A percentile compares a stretch with the other conserved stretches of the same genome.
Evolutionary conservation across 495 filamentous ascomycete species (phyloP).

Genomic region (Achaetomiella virescens): DNA sequence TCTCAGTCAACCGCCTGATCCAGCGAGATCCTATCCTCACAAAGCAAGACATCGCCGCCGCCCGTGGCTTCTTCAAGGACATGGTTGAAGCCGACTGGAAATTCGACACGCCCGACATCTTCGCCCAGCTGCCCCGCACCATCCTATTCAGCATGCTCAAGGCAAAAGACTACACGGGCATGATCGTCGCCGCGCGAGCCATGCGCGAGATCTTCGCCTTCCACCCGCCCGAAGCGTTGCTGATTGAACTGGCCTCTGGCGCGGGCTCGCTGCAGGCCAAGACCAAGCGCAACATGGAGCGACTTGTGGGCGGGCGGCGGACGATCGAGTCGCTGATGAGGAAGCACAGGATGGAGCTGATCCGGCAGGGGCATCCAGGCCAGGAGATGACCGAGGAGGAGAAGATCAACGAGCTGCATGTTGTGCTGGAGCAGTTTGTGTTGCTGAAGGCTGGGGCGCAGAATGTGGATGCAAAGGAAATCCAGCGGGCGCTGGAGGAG

Average conservation of each 20-base stretch:
- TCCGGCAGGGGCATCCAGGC: conserved; percentile 14
- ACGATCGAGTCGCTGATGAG: conserved; percentile 28
- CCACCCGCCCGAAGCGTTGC: conserved; percentile 35
- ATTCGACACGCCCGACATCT: conserved; percentile 29
- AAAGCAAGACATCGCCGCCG: conserved; percentile 43
- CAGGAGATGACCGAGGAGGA: conserved; percentile 21
- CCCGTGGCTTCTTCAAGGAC: conserved; percentile 53
- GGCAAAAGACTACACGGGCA: conserved; percentile 43
- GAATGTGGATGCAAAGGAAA: conserved; percentile 32
- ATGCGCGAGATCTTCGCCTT: conserved; percentile 51
- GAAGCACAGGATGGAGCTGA: conserved; percentile 14
- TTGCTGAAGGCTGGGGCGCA: conserved; percentile 38
- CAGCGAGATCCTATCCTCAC: conserved; percentile 37
- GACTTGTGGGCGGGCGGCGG: conserved; percentile 28
- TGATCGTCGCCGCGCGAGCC: conserved; percentile 54
- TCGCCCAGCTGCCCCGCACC: conserved; percentile 34
- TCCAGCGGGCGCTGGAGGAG: conserved; percentile 31
- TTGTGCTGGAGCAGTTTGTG: conserved; percentile 28
- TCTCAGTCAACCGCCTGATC: conserved; percentile 38
- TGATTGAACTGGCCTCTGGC: conserved; percentile 37
- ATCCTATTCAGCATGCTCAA: conserved; percentile 43
- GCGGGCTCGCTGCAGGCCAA: conserved; percentile 31
- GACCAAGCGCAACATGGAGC: conserved; percentile 28
- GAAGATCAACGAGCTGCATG: conserved; percentile 19
- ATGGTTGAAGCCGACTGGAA: conserved; percentile 45